Evolutionary conservation across 371 early-diverging fungal genomes (phyloP).

Genomic region (Batrachochytrium dendrobatidis): DNA sequence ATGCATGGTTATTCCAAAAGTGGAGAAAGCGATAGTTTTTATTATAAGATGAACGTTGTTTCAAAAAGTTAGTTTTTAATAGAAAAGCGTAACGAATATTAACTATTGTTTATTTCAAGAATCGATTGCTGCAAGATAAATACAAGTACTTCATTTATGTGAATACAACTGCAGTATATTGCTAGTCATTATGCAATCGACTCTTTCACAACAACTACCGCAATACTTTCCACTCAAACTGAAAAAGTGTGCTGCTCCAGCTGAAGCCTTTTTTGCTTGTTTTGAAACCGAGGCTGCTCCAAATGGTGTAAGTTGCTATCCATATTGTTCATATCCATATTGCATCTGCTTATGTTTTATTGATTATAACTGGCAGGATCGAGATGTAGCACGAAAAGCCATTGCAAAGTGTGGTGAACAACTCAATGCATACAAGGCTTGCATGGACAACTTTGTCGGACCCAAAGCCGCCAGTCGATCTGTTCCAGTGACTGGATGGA

Average conservation of each 20-base stretch:
- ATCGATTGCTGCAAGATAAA: no score
- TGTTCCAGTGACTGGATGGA: no score
- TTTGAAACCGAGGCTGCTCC: conserved; percentile 30
- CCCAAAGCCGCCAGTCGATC: conserved; percentile 14
- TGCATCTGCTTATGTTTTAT: neutral
- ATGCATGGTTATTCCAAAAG: no score
- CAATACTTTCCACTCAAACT: conserved; percentile 38
- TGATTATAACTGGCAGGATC: conserved; percentile 19
- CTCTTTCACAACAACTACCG: no score
- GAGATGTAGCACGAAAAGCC: conserved; percentile 26
- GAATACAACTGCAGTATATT: no score
- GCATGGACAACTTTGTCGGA: conserved; percentile 34
- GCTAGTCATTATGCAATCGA: no score
- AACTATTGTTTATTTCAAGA: no score
- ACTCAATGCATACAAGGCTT: conserved; percentile 28
- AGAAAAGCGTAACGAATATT: no score
- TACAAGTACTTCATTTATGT: no score
- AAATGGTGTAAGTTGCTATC: conserved; percentile 22
- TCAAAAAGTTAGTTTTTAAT: no score
- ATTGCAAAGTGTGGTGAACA: conserved; percentile 22
- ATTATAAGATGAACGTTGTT: no score
- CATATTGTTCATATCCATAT: neutral
- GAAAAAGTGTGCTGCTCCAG: conserved; percentile 26
- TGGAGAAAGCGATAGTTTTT: no score
- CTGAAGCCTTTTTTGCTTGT: conserved; percentile 39